Percentiles rank a stretch among this genome's conserved stretches.
These are phyloP conservation scores for Naegleria gruberi DNA, from an alignment of 208 protist genomes.

Conservation along the genomic window DNA sequence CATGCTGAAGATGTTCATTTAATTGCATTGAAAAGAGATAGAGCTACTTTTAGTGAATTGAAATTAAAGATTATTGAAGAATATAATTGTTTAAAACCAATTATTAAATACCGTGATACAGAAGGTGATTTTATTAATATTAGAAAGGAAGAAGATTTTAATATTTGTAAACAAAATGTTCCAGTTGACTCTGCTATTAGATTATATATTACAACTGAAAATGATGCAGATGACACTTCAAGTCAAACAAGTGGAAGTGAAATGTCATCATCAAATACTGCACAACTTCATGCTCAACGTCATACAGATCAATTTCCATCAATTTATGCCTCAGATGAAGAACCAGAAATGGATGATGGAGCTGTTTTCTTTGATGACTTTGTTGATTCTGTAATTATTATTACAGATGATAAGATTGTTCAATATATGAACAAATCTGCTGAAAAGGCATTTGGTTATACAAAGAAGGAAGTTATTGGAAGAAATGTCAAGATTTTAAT, in stretches of 20 bases:
- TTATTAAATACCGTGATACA: not conserved
- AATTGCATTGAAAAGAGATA: not conserved
- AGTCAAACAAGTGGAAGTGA: not conserved
- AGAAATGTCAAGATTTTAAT: slow-evolving; percentile 15
- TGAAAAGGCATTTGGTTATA: not conserved
- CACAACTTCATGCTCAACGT: not conserved
- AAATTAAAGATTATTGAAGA: not conserved
- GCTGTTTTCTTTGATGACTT: not conserved
- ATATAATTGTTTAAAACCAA: not conserved
- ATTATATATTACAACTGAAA: not conserved
- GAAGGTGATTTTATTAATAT: not conserved
- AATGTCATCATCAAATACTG: not conserved
- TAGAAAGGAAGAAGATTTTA: not conserved
- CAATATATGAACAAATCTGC: not conserved
- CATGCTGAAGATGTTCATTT: not conserved
- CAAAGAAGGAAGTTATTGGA: not conserved
- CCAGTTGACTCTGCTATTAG: not conserved
- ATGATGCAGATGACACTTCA: not conserved
- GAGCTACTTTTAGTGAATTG: not conserved
- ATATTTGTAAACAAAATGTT: not conserved
- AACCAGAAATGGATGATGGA: not conserved
- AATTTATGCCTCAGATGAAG: not conserved
- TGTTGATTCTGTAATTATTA: not conserved
- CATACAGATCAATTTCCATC: not conserved
- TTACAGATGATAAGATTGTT: slow-evolving; percentile 3